These are phyloP conservation scores for Metarhizium rileyi DNA, from an alignment of 2,329 filamentous ascomycete species.

Conservation along the genomic window DNA sequence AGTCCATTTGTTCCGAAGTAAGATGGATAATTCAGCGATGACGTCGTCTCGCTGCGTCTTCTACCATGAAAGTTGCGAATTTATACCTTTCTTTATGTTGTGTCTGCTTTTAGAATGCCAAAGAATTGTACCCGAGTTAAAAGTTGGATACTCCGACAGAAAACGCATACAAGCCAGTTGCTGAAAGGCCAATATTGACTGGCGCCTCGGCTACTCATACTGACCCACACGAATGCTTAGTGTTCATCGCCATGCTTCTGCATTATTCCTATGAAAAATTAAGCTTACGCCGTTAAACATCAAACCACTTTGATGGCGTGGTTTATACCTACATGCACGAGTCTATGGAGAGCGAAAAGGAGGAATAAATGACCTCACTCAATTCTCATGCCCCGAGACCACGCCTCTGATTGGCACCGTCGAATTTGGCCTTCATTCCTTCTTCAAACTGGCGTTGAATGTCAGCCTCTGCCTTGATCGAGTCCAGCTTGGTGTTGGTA, in stretches of 20 bases:
- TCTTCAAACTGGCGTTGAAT: conserved; percentile 47
- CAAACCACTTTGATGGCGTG: neutral
- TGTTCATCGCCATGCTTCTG: neutral
- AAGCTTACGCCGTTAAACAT: neutral
- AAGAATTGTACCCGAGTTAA: too few species aligned
- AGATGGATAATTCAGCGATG: too few species aligned
- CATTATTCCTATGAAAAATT: neutral
- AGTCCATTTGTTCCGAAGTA: too few species aligned
- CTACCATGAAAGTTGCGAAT: too few species aligned
- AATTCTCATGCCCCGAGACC: conserved; percentile 40
- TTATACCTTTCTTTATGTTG: too few species aligned
- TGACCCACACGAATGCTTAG: neutral
- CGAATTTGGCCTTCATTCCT: conserved; percentile 47
- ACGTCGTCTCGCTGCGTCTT: too few species aligned
- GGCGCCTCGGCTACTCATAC: too few species aligned
- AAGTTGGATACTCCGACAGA: too few species aligned
- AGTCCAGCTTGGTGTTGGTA: conserved; percentile 21
- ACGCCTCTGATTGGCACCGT: conserved; percentile 36
- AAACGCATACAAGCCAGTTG: too few species aligned
- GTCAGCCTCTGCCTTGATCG: conserved; percentile 36
- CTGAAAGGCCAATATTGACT: too few species aligned
- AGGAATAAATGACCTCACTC: neutral
- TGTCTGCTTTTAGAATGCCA: too few species aligned
- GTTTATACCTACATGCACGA: neutral
- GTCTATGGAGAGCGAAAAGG: neutral